Conservation (phyloP, 495 filamentous ascomycete genomes). For the Penicillium pulvis region DNA sequence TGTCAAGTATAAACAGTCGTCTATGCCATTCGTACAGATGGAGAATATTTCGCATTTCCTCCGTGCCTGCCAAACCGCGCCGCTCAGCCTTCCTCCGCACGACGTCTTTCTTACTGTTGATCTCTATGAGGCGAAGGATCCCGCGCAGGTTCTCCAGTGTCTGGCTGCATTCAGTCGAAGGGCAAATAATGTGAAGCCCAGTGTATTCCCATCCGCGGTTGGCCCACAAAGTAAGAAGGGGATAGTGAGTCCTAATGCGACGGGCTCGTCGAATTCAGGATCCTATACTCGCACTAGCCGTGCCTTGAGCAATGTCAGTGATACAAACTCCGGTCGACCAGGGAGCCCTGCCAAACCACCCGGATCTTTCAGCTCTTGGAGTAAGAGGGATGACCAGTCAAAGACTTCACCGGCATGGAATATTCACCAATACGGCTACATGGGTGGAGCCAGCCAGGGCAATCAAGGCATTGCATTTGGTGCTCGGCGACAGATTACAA, state of each 20-base stretch:
- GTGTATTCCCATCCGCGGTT: slow-evolving; percentile 70
- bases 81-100: slow-evolving; percentile 85
- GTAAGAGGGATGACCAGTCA: slow-evolving; percentile 77
- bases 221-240: slow-evolving; percentile 61
- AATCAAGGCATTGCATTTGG: slow-evolving; percentile 94
- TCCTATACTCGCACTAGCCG: slow-evolving; percentile 47
- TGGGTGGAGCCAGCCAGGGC: slow-evolving; percentile 96
- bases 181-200: slow-evolving; percentile 76
- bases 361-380: slow-evolving; percentile 81
- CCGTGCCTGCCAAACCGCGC: slow-evolving; percentile 77
- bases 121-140: slow-evolving; percentile 94
- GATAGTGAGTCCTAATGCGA: slow-evolving; percentile 68
- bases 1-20: slow-evolving; percentile 75
- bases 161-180: slow-evolving; percentile 87
- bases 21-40: slow-evolving; percentile 99
- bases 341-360: slow-evolving; percentile 63
- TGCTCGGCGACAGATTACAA: slow-evolving; percentile 88
- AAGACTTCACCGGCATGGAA: slow-evolving; percentile 93
- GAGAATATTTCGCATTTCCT: slow-evolving; percentile 99
- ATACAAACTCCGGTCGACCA: slow-evolving; percentile 58
- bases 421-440: slow-evolving; percentile 97
- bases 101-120: slow-evolving; percentile 98
- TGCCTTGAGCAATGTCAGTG: slow-evolving; percentile 69
- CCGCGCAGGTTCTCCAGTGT: slow-evolving; percentile 94
- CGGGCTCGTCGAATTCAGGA: slow-evolving; percentile 56